Evolutionary conservation across 2,329 filamentous ascomycete genomes (phyloP).

Genomic region (Dothiorella sarmentorum): DNA sequence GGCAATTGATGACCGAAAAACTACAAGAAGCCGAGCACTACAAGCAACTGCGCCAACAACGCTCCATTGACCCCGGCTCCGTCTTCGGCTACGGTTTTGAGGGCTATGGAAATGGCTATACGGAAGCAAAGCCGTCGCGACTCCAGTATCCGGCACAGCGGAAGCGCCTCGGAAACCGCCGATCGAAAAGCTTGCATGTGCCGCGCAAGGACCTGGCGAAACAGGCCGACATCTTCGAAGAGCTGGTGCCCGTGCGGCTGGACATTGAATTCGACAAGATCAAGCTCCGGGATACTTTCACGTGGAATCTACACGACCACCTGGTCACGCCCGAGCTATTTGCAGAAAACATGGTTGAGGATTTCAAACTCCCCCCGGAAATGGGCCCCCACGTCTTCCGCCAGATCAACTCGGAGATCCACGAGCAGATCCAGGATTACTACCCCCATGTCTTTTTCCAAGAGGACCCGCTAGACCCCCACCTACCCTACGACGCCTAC

Average conservation of each 20-base stretch:
- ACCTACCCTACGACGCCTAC: slow-evolving; percentile 86
- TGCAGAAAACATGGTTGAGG: slow-evolving; percentile 84
- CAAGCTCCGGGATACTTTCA: slow-evolving; percentile 94
- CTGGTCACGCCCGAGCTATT: slow-evolving; percentile 77
- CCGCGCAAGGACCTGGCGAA: slow-evolving; percentile 73
- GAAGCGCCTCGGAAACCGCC: slow-evolving; percentile 71
- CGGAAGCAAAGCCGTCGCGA: slow-evolving; percentile 63
- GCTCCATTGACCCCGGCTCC: slow-evolving; percentile 54
- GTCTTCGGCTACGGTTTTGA: slow-evolving; percentile 72
- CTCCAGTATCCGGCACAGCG: slow-evolving; percentile 79
- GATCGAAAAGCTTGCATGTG: slow-evolving; percentile 69
- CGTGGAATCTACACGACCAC: slow-evolving; percentile 95
- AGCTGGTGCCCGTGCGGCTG: slow-evolving; percentile 83
- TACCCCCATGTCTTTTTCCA: slow-evolving; percentile 89
- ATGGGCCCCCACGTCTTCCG: slow-evolving; percentile 54
- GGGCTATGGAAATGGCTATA: slow-evolving; percentile 84
- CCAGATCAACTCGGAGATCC: slow-evolving; percentile 70
- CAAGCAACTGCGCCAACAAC: slow-evolving; percentile 60
- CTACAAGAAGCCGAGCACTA: slow-evolving; percentile 69
- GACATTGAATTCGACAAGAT: slow-evolving; percentile 96
- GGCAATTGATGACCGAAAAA: slow-evolving; percentile 56
- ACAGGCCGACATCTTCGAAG: slow-evolving; percentile 87
- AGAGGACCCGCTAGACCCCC: slow-evolving; percentile 84
- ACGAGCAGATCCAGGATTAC: slow-evolving; percentile 88
- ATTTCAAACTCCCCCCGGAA: slow-evolving; percentile 72